phyloP scores from a whole-genome alignment of 495 filamentous ascomycete genomes.

The Annulohypoxylon stygium region DNA sequence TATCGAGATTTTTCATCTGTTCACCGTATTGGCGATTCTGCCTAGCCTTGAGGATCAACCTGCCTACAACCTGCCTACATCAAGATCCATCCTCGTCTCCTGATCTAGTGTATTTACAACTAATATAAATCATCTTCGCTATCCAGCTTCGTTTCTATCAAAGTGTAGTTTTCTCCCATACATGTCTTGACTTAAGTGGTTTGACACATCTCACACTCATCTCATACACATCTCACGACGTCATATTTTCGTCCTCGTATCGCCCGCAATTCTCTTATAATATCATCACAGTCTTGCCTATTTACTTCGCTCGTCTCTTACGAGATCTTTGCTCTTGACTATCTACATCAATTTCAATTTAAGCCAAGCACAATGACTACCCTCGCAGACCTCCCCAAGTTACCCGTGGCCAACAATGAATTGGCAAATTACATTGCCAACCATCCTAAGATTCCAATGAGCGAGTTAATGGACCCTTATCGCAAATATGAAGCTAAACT shows the following conservation, averaged over 20 bases:
- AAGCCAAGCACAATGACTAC: constrained; percentile 50
- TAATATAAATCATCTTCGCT: constrained; percentile 27
- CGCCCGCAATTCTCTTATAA: neutral
- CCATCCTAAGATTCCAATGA: constrained; percentile 66
- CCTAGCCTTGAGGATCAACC: constrained; percentile 26
- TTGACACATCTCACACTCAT: constrained; percentile 2
- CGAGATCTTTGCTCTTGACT: neutral
- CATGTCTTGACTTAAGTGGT: neutral
- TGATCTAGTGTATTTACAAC: neutral
- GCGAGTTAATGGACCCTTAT: constrained; percentile 74
- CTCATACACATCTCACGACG: neutral
- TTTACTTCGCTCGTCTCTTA: neutral
- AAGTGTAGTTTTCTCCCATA: constrained; percentile 1
- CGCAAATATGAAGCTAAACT: constrained; percentile 75
- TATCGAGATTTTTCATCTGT: neutral
- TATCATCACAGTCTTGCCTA: neutral
- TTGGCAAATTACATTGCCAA: constrained; percentile 62
- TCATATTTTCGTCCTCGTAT: neutral
- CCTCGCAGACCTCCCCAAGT: constrained; percentile 53
- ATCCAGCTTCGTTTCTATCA: constrained; percentile 16
- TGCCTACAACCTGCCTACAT: constrained; percentile 3
- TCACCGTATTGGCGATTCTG: constrained; percentile 27
- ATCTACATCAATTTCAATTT: neutral
- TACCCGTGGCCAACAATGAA: constrained; percentile 58
- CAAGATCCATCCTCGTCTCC: constrained; percentile 4